Percentiles rank a stretch among this genome's conserved stretches.
phyloP scores from a whole-genome alignment of 2,329 filamentous ascomycete genomes.

The Neonectria coccinea region DNA sequence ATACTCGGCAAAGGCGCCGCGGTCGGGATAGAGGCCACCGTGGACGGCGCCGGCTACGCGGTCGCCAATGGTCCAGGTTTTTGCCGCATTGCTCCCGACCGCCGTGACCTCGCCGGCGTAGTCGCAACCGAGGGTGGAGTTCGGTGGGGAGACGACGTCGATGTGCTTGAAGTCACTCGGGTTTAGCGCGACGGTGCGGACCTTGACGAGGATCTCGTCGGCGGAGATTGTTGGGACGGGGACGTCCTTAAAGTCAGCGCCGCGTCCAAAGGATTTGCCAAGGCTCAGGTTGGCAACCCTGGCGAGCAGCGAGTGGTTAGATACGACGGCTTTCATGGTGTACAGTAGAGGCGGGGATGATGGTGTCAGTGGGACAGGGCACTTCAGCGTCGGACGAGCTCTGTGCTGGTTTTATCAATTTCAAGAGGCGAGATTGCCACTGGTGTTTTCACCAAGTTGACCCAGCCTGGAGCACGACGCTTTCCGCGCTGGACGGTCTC shows the following conservation, averaged over 20 bases:
- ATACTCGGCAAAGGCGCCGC: conserved; percentile 47
- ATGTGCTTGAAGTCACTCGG: conserved; percentile 23
- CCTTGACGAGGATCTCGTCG: conserved; percentile 19
- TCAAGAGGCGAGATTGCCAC: not conserved
- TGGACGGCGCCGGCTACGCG: conserved; percentile 42
- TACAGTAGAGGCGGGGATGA: not conserved
- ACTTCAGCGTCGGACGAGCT: not conserved
- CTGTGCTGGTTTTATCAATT: too few species aligned
- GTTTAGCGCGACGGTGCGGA: conserved; percentile 12
- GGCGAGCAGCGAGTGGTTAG: not conserved
- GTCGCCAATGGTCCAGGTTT: conserved; percentile 36
- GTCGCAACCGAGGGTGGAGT: conserved; percentile 13
- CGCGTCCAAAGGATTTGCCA: conserved; percentile 3
- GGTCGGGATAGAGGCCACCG: conserved; percentile 39
- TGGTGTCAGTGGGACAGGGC: not conserved
- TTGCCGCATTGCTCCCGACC: not conserved
- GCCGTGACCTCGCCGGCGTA: conserved; percentile 6
- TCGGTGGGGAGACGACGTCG: conserved; percentile 6
- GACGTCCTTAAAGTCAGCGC: not conserved
- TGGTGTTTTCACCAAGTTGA: not conserved
- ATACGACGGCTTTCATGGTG: conserved; percentile 11
- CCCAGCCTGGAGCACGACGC: not conserved
- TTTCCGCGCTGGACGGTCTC: not conserved
- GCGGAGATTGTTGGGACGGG: not conserved
- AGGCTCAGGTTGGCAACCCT: not conserved